These are phyloP conservation scores for Vachellia collinsii DNA, from an alignment of 306 rosid genomes.

Conservation along the genomic window DNA sequence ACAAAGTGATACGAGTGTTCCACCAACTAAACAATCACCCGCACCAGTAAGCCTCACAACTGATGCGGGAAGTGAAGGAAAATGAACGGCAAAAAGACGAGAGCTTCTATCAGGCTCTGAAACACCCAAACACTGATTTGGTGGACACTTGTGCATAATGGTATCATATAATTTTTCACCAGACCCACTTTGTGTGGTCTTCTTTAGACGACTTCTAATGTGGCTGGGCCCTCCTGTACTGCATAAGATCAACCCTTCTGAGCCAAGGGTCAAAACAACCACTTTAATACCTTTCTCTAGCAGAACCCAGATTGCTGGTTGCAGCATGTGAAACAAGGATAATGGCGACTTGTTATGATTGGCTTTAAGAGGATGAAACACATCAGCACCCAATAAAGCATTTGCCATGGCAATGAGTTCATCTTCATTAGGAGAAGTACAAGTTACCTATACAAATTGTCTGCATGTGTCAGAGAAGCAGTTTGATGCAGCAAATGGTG, in stretches of 20 bases:
- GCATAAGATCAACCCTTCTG: constrained; percentile 76
- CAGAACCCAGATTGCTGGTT: constrained; percentile 76
- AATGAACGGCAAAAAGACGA: constrained; percentile 68
- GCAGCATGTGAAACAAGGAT: constrained; percentile 64
- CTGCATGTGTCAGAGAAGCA: constrained; percentile 18
- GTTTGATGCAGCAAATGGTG: constrained; percentile 11
- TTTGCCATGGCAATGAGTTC: constrained; percentile 89
- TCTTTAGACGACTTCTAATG: constrained; percentile 40
- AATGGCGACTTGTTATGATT: constrained; percentile 41
- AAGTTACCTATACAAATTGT: constrained; percentile 55
- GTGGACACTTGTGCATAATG: constrained; percentile 56
- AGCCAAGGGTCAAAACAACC: constrained; percentile 73
- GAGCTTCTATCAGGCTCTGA: constrained; percentile 49
- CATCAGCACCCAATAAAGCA: constrained; percentile 59
- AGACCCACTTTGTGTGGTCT: constrained; percentile 36
- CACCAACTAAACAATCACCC: constrained; percentile 97
- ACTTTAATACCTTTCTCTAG: constrained; percentile 77
- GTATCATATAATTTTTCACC: constrained; percentile 46
- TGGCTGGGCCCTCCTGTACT: constrained; percentile 58
- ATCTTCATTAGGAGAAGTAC: constrained; percentile 87
- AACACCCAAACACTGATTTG: constrained; percentile 39
- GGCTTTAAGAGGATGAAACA: constrained; percentile 51
- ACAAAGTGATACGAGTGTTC: constrained; percentile 68
- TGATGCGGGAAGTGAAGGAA: constrained; percentile 79
- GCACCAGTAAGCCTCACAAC: constrained; percentile 86